Conservation (phyloP, 108 stramenopile genomes). For the Mediolabrus comicus region DNA sequence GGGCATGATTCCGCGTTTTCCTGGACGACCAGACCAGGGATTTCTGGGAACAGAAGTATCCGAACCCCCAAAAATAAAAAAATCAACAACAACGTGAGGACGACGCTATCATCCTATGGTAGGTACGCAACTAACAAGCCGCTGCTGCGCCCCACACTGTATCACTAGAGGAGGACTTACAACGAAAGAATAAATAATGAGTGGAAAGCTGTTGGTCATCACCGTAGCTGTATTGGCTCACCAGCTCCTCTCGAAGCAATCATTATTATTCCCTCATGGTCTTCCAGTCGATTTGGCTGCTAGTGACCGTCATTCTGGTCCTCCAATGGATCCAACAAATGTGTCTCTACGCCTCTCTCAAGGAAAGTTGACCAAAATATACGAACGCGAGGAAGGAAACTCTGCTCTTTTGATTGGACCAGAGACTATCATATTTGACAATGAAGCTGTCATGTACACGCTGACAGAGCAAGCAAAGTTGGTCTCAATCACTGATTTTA, state of each 20-base stretch:
- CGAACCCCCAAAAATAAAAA: too few relatives aligned
- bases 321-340: conserved; percentile 17
- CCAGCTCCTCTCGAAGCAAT: neutral
- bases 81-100: too few relatives aligned
- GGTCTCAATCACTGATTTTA: conserved; percentile 44
- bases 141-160: too few relatives aligned
- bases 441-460: conserved; percentile 49
- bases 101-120: too few relatives aligned
- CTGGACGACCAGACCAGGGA: too few relatives aligned
- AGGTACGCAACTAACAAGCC: too few relatives aligned
- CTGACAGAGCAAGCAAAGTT: conserved; percentile 56
- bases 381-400: conserved; percentile 43
- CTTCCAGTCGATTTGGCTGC: neutral
- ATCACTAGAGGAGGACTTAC: too few relatives aligned
- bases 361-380: conserved; percentile 58
- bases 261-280: neutral
- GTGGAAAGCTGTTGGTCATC: too few relatives aligned
- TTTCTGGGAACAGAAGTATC: too few relatives aligned
- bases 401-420: conserved; percentile 48
- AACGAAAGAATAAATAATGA: too few relatives aligned
- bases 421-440: conserved; percentile 62
- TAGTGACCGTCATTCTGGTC: neutral
- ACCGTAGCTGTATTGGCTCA: neutral
- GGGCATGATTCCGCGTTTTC: too few relatives aligned
- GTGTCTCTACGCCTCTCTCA: conserved; percentile 23